These are phyloP conservation scores for Penicillium occitanis DNA, from an alignment of 2,329 filamentous ascomycete genomes.

Conservation along the genomic window DNA sequence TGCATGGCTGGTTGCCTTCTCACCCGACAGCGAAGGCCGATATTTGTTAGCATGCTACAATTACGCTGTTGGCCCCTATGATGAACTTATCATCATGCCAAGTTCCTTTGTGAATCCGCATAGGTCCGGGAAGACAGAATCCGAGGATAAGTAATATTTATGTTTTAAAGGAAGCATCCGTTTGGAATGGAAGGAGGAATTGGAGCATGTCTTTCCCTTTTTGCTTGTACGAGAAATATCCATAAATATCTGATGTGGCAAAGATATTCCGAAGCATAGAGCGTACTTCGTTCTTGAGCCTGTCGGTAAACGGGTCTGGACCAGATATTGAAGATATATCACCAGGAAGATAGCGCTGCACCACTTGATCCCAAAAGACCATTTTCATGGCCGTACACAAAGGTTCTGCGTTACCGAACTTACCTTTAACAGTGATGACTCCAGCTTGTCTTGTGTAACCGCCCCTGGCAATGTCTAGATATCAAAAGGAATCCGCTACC, in stretches of 20 bases:
- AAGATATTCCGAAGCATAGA: conserved; percentile 7
- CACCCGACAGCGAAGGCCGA: too few relatives aligned
- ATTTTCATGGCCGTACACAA: neutral
- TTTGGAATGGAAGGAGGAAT: conserved; percentile 12
- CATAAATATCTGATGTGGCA: neutral
- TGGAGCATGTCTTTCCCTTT: neutral
- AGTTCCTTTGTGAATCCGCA: neutral
- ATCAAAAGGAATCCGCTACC: neutral
- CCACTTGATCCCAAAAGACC: neutral
- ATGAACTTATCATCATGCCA: neutral
- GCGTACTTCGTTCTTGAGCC: conserved; percentile 5
- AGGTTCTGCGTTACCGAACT: neutral
- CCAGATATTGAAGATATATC: conserved; percentile 3
- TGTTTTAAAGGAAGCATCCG: neutral
- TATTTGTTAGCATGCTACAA: too few relatives aligned
- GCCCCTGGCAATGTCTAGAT: neutral
- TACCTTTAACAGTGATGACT: neutral
- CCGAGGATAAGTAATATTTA: conserved; percentile 4
- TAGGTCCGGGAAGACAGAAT: neutral
- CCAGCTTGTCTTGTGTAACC: conserved; percentile 1
- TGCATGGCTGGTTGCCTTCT: too few relatives aligned
- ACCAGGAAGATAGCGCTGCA: neutral
- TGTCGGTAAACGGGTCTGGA: neutral
- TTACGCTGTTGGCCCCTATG: neutral
- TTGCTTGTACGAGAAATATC: neutral